Evolutionary conservation across 2,329 filamentous ascomycete species (phyloP).

Genomic region (Aspergillus hiratsukae): DNA sequence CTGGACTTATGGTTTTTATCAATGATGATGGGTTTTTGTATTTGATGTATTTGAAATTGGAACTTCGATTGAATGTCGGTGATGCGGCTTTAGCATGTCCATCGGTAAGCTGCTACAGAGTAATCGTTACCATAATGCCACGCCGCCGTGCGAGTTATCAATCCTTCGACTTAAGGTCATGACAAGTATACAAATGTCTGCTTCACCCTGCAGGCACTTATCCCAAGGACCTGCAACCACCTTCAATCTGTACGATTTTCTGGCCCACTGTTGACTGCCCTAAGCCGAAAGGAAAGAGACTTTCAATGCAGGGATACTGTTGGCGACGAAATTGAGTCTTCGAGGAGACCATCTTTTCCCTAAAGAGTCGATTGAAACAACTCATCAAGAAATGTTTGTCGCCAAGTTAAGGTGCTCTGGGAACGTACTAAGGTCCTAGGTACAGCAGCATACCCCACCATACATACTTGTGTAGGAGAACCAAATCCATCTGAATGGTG

Average conservation of each 20-base stretch:
- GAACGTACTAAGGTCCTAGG: background rate
- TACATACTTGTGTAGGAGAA: background rate
- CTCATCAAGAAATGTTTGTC: background rate
- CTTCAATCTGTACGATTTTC: too few relatives aligned
- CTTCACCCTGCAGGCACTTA: background rate
- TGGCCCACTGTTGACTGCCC: too few relatives aligned
- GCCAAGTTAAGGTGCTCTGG: background rate
- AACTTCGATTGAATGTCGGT: background rate
- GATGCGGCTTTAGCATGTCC: background rate
- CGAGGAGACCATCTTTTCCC: background rate
- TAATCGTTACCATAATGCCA: background rate
- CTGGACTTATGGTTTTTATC: slow-evolving; percentile 6
- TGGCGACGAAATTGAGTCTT: background rate
- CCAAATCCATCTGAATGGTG: slow-evolving; percentile 9
- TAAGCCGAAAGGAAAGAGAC: too few relatives aligned
- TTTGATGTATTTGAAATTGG: background rate
- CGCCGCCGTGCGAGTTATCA: background rate
- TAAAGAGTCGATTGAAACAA: background rate
- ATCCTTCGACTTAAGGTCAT: background rate
- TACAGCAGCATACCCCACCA: background rate
- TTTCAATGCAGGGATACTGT: background rate
- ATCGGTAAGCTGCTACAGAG: background rate
- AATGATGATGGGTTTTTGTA: slow-evolving; percentile 4
- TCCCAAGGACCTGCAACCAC: too few relatives aligned
- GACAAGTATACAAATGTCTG: background rate